phyloP scores from a whole-genome alignment of 73 alveolate species.

The Tetrahymena elliotti region DNA sequence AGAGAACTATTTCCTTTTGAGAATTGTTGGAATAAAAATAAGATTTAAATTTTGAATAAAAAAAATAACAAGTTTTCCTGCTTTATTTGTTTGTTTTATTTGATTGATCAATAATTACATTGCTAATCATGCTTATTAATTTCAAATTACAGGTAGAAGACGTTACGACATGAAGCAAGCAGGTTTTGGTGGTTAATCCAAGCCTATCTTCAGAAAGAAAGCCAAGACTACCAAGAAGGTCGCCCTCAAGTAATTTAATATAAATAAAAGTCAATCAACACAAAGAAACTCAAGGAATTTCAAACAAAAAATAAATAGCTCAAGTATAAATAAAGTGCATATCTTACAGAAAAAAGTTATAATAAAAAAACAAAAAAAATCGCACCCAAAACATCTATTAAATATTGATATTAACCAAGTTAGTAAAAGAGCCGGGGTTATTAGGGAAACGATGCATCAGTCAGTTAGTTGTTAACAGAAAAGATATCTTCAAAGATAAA shows the following conservation, averaged over 20 bases:
- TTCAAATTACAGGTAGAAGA: constrained; percentile 56
- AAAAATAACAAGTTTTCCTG: not conserved
- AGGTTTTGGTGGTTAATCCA: constrained; percentile 95
- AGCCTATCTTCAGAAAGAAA: constrained; percentile 95
- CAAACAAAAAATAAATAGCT: not conserved
- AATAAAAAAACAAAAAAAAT: not conserved
- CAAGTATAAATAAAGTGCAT: not conserved
- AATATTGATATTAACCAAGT: not conserved
- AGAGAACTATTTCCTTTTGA: too few species aligned
- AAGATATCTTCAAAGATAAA: not conserved
- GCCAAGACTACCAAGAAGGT: constrained; percentile 95
- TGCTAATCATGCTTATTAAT: not conserved
- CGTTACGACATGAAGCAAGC: constrained; percentile 91
- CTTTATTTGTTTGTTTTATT: too few species aligned
- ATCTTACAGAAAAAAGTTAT: not conserved
- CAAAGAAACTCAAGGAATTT: not conserved
- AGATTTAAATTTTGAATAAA: not conserved
- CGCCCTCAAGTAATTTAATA: constrained; percentile 66
- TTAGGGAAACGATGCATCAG: not conserved
- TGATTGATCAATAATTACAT: not conserved
- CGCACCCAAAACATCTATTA: too few species aligned
- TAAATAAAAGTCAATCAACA: not conserved
- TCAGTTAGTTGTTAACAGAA: not conserved
- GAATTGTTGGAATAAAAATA: not conserved
- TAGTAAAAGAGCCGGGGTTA: not conserved